A percentile compares a stretch with the other conserved stretches of the same genome.
Evolutionary conservation across 208 protist genomes (phyloP).

Genomic region (Angomonas desouzai): DNA sequence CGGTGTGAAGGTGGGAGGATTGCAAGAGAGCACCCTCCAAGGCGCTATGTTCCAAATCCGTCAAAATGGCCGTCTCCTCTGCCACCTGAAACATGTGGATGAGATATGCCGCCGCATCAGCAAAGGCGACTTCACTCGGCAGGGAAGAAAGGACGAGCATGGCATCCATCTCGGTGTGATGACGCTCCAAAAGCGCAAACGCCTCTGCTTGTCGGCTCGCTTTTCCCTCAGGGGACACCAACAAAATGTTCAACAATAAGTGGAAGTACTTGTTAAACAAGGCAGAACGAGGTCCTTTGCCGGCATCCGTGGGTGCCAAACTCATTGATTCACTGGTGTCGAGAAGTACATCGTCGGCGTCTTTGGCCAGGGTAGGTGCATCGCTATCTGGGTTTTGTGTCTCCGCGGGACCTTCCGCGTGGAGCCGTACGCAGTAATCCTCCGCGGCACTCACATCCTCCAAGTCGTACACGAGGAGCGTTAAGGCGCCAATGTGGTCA

Average conservation of each 20-base stretch:
- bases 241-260: slow-evolving; percentile 43
- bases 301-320: too few relatives aligned
- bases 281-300: slow-evolving; percentile 1
- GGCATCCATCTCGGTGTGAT: slow-evolving; percentile 32
- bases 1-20: slow-evolving; percentile 21
- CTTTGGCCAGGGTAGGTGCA: too few relatives aligned
- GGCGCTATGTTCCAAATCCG: slow-evolving; percentile 14
- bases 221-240: slow-evolving; percentile 27
- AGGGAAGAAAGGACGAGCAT: slow-evolving; percentile 27
- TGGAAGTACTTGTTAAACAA: slow-evolving; percentile 42
- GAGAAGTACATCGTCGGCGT: too few relatives aligned
- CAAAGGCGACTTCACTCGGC: slow-evolving; percentile 31
- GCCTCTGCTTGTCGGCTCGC: slow-evolving; percentile 19
- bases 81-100: slow-evolving; percentile 33
- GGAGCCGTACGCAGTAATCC: slow-evolving; percentile 32
- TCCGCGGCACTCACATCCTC: slow-evolving; percentile 33
- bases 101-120: slow-evolving; percentile 35
- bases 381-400: too few relatives aligned
- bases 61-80: slow-evolving; percentile 24
- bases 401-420: not conserved
- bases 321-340: too few relatives aligned
- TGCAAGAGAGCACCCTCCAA: slow-evolving; percentile 21
- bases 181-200: slow-evolving; percentile 27
- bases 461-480: slow-evolving; percentile 39
- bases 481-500: slow-evolving; percentile 45